These are phyloP conservation scores for Ascochyta viciae-villosae DNA, from an alignment of 2,329 filamentous ascomycete genomes.

Conservation along the genomic window DNA sequence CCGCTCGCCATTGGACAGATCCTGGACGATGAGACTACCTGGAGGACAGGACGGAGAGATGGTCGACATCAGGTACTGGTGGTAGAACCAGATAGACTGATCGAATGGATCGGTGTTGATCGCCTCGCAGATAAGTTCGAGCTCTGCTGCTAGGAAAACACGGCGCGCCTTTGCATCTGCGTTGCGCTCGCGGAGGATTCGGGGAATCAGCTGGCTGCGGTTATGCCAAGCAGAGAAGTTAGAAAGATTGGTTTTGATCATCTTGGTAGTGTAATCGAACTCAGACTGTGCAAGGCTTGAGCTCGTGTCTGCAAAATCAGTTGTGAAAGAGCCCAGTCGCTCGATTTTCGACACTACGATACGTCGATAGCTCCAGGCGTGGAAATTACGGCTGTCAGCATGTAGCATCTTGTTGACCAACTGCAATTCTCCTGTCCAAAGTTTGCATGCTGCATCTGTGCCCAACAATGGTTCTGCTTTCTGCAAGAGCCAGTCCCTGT, in stretches of 20 bases:
- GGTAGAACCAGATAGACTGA: constrained; percentile 97
- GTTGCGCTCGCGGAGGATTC: constrained; percentile 73
- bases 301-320: constrained; percentile 1
- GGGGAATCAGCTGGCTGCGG: constrained; percentile 81
- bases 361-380: constrained; percentile 92
- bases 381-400: constrained; percentile 89
- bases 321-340: constrained; percentile 47
- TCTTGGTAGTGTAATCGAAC: constrained; percentile 88
- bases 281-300: constrained; percentile 77
- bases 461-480: constrained; percentile 72
- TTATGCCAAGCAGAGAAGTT: constrained; percentile 99
- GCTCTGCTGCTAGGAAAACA: constrained; percentile 77
- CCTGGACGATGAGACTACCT: constrained; percentile 67
- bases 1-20: constrained; percentile 68
- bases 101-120: constrained; percentile 91
- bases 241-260: constrained; percentile 83
- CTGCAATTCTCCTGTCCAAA: constrained; percentile 86
- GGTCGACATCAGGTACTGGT: constrained; percentile 82
- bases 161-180: constrained; percentile 69
- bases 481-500: constrained; percentile 83
- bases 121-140: constrained; percentile 76
- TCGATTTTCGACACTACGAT: constrained; percentile 80
- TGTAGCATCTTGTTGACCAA: constrained; percentile 88
- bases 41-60: constrained; percentile 58
- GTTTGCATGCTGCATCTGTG: constrained; percentile 60